Evolutionary conservation across 371 early-diverging fungal genomes (phyloP).

Genomic region (Saksenaea vasiformis): DNA sequence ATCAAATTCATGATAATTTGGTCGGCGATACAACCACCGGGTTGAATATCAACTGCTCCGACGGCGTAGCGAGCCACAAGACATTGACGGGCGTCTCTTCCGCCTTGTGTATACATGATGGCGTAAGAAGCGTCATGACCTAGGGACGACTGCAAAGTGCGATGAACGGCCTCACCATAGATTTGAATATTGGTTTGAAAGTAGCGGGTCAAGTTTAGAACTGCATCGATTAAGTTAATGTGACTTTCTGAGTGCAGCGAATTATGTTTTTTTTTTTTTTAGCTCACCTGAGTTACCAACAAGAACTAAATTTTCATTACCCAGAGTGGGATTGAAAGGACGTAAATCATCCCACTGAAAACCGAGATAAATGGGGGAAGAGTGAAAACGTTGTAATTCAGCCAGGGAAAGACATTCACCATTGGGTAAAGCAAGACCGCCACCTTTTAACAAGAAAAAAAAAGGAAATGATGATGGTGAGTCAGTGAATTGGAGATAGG

Average conservation of each 20-base stretch:
- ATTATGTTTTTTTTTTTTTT: background rate
- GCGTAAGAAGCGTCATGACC: slow-evolving; percentile 52
- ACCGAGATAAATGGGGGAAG: slow-evolving; percentile 24
- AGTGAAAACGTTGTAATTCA: slow-evolving; percentile 25
- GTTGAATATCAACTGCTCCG: slow-evolving; percentile 52
- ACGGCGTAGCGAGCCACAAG: slow-evolving; percentile 43
- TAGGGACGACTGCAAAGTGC: slow-evolving; percentile 26
- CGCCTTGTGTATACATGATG: slow-evolving; percentile 31
- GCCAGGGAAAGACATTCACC: slow-evolving; percentile 37
- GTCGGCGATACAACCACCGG: slow-evolving; percentile 60
- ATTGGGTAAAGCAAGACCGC: slow-evolving; percentile 24
- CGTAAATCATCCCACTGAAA: slow-evolving; percentile 48
- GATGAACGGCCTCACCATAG: slow-evolving; percentile 35
- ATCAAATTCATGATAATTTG: slow-evolving; percentile 48
- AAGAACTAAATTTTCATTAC: slow-evolving; percentile 34
- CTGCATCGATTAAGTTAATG: slow-evolving; percentile 11
- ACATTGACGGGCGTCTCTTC: slow-evolving; percentile 44
- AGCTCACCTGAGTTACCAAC: slow-evolving; percentile 55
- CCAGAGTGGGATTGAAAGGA: slow-evolving; percentile 20
- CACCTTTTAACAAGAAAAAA: slow-evolving; percentile 16
- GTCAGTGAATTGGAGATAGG: slow-evolving; percentile 3
- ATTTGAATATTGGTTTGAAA: slow-evolving; percentile 7
- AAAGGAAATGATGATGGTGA: too few species aligned
- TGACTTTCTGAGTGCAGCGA: too few species aligned
- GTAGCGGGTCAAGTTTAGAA: slow-evolving; percentile 38